Conservation (phyloP, 169 alveolate species). For the Eimeria mitis region DNA sequence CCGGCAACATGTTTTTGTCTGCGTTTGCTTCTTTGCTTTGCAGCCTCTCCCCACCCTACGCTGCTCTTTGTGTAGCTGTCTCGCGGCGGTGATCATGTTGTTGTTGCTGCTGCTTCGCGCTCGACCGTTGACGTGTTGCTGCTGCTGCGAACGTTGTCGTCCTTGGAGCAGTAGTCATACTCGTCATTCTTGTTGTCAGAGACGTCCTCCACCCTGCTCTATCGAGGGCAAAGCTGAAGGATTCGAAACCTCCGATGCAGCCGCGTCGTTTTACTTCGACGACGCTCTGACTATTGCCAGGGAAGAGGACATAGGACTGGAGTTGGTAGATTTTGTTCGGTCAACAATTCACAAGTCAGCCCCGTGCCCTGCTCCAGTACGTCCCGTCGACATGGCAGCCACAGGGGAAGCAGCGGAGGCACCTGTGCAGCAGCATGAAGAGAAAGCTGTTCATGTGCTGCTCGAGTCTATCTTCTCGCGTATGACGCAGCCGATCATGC, state of each 20-base stretch:
- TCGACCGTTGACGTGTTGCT: slow-evolving; percentile 73
- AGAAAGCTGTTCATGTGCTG: slow-evolving; percentile 54
- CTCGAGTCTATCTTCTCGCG: slow-evolving; percentile 72
- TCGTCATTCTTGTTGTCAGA: slow-evolving; percentile 59
- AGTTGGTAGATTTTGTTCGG: slow-evolving; percentile 69
- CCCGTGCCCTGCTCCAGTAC: slow-evolving; percentile 33
- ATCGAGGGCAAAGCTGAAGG: slow-evolving; percentile 33
- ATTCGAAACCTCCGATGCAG: slow-evolving; percentile 40
- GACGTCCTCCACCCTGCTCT: slow-evolving; percentile 41
- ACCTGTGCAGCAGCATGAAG: slow-evolving; percentile 47
- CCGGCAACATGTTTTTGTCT: neutral
- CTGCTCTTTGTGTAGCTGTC: slow-evolving; percentile 69
- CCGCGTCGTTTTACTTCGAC: slow-evolving; percentile 61
- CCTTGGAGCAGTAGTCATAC: slow-evolving; percentile 66
- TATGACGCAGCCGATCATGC: slow-evolving; percentile 66
- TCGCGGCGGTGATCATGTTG: slow-evolving; percentile 49
- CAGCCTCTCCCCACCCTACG: slow-evolving; percentile 74
- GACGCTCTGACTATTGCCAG: slow-evolving; percentile 63
- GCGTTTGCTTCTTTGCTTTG: slow-evolving; percentile 12
- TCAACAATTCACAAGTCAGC: slow-evolving; percentile 68
- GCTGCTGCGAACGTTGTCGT: slow-evolving; percentile 76
- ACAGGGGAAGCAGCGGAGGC: slow-evolving; percentile 60
- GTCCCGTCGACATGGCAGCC: slow-evolving; percentile 20
- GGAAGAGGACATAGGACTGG: slow-evolving; percentile 66
- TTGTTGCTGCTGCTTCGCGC: slow-evolving; percentile 67